Evolutionary conservation across 805 yeast species (phyloP), one percentile per base, ranked within the genome.

Genomic region (Kluyveromyces lactis): DNA sequence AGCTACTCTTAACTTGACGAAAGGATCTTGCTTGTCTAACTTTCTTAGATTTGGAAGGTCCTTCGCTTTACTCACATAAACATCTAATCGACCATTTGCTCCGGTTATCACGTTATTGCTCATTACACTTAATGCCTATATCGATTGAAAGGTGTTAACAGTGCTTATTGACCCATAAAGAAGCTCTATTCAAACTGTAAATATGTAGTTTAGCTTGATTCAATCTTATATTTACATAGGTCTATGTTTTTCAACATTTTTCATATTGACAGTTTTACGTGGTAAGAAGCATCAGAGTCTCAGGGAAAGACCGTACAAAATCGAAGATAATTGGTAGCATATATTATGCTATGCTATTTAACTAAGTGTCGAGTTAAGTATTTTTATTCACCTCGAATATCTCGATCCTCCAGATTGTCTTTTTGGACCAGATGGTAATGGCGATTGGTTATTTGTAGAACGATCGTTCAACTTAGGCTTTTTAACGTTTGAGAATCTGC

Each of bases 1-100:
- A 21, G 89, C 90, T 4, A 92, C 69, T 41, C 97, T 67, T 10
- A 85, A 69, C 4, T 90, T 77, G 44, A 87, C 82, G 62, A 86
- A 89, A 2, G 97, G 98, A 47, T 85, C 82, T 62, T 92, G 98
- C 53, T 92, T 92, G 53, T 94, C 97, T 38, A 90, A 67, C 46
- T 81, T 85, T 27, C 90, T 69, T 45, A 86, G 67, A 61, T 92
- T 90, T 18, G 95, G 95, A 32, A 92, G 71, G 52, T 86, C 94
- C 52, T 80, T 79, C 1, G 92, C 95, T 47, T 86, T 75, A 39
- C 81, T 71, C 3, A 89, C 84, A 45, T 86, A 81, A 4, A 87
- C 74, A 27, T 85, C 82, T 42, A 89, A 64, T 5, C 75, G 71
- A 8, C 83, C 83, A 34, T 43, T 43, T 26, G 43, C 46, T 15